Evolutionary conservation across 495 filamentous ascomycete species (phyloP), one percentile per base, ranked within the genome.

Genomic region (Daldinia concentrica): DNA sequence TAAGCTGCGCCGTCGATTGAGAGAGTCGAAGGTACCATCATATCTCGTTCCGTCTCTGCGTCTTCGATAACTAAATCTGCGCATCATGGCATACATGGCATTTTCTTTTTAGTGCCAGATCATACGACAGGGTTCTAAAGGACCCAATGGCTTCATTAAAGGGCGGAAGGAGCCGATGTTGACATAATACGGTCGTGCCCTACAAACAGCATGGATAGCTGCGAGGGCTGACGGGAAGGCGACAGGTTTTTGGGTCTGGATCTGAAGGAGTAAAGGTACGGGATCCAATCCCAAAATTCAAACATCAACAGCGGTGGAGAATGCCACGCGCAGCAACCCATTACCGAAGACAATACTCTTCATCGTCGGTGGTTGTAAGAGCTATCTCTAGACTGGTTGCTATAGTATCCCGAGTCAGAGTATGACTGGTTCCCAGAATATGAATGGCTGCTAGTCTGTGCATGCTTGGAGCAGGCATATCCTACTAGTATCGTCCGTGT

Each of bases 401-500:
- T 86, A 69, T 82, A 77, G 74, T 87, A 86, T 45, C 84, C 85
- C 24, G 84, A 85, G 74, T 87, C 84, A 37, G 84, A 83, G 66
- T 86, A 85, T 24, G 76, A 74, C 11, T 76, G 74, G 29, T 58
- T 45, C 11, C 74, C 66, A 19, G 68, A 45, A 59, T 71, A 72
- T 3, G 73, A 45, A 34, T 69, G 59, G 56, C 64, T 67, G 27
- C 74, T 71, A 8, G 79, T 63, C 22, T 71, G 70, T 8, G 91
- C 86, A 74, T 97, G 93, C 30, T 74, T 79, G 1, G 82, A 74
- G 80, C 93, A 97, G 27, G 88, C 86, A 75, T 95, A 94, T 50
- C 93, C 93, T 30, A 96, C 93, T 5, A 93, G 81, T 34, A 97
- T 87, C 7, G 86, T 88, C 73, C 89, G 90, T 77, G 93, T 91